Conservation (phyloP, 1,284 basidiomycete genomes). For the Pascua sp. region DNA sequence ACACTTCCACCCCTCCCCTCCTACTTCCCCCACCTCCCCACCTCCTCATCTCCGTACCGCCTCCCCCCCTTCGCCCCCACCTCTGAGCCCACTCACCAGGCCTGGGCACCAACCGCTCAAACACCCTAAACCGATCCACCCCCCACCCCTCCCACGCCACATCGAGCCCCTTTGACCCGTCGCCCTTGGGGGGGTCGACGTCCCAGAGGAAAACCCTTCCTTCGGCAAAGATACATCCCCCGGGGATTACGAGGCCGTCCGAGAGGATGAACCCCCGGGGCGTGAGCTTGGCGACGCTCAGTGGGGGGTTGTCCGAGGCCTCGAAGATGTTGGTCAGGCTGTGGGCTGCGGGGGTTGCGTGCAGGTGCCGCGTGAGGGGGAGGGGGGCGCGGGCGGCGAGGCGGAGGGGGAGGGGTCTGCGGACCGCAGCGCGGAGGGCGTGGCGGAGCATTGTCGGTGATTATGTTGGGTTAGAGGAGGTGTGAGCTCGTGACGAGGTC, state of each 20-base stretch:
- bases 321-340: conserved; percentile 32
- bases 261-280: conserved; percentile 48
- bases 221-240: conserved; percentile 76
- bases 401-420: too few relatives aligned
- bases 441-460: too few relatives aligned
- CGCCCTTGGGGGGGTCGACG: conserved; percentile 61
- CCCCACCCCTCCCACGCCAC: conserved; percentile 59
- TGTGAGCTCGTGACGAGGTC: too few relatives aligned
- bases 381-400: neutral
- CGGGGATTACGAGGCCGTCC: conserved; percentile 68
- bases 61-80: neutral
- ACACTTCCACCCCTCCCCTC: neutral
- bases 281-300: conserved; percentile 42
- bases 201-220: conserved; percentile 89
- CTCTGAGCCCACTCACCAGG: conserved; percentile 63
- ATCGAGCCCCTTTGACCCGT: conserved; percentile 24
- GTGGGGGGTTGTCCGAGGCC: conserved; percentile 21
- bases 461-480: too few relatives aligned
- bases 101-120: conserved; percentile 74
- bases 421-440: too few relatives aligned
- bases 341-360: conserved; percentile 2
- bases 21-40: too few relatives aligned
- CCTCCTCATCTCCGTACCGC: neutral
- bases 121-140: conserved; percentile 69
- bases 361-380: too few relatives aligned